These are phyloP conservation scores for Turritis glabra DNA, from an alignment of 345 rosid genomes.

Conservation along the genomic window DNA sequence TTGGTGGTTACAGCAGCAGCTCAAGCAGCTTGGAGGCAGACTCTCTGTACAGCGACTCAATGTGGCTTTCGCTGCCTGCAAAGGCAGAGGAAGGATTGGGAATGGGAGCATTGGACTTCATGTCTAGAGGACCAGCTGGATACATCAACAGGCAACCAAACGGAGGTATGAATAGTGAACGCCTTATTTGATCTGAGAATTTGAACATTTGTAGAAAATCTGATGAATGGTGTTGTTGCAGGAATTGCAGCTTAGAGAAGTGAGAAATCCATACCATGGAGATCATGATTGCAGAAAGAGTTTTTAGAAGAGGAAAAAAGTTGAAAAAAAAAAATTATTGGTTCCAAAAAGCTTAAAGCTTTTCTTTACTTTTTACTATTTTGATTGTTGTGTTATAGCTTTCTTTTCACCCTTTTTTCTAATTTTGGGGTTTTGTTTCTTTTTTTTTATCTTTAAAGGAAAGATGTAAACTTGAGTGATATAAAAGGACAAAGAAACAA, in stretches of 20 bases:
- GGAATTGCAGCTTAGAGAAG: slow-evolving; percentile 44
- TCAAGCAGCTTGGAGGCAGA: slow-evolving; percentile 35
- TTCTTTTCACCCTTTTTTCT: slow-evolving; percentile 37
- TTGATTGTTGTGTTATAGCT: slow-evolving; percentile 40
- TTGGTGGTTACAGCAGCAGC: slow-evolving; percentile 35
- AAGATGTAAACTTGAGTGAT: slow-evolving; percentile 30
- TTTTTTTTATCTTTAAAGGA: slow-evolving; percentile 22
- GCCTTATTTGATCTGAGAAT: not conserved
- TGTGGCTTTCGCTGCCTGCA: slow-evolving; percentile 35
- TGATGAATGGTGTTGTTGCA: slow-evolving; percentile 22
- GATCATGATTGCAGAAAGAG: slow-evolving; percentile 39
- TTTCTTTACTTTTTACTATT: slow-evolving; percentile 24
- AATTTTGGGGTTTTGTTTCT: slow-evolving; percentile 35
- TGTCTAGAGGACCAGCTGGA: slow-evolving; percentile 42
- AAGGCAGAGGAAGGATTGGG: slow-evolving; percentile 38
- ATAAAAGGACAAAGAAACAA: slow-evolving; percentile 38
- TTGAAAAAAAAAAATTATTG: not conserved
- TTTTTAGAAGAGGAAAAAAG: slow-evolving; percentile 39
- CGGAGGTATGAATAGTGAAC: slow-evolving; percentile 29
- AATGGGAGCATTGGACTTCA: slow-evolving; percentile 43
- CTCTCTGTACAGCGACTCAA: slow-evolving; percentile 39
- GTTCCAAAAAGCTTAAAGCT: slow-evolving; percentile 26
- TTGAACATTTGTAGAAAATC: not conserved
- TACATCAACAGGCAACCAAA: slow-evolving; percentile 40
- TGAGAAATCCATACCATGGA: slow-evolving; percentile 31